These are phyloP conservation scores for Suillus ampliporus DNA, from an alignment of 768 basidiomycete species.

Conservation along the genomic window DNA sequence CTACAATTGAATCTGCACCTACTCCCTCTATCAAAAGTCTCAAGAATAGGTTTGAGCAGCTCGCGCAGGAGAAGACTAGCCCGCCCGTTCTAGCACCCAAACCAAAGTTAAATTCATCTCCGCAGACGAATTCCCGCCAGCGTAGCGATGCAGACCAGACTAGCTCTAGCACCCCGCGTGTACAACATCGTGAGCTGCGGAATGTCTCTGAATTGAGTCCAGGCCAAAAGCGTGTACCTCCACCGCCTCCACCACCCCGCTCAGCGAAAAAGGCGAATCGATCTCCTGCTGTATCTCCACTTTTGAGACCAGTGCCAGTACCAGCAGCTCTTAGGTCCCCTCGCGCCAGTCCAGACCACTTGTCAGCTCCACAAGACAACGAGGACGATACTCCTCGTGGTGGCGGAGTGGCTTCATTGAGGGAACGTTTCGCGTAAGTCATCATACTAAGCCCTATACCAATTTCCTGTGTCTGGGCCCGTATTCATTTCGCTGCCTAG, in stretches of 20 bases:
- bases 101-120: too few species aligned
- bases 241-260: slow-evolving; percentile 60
- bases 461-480: neutral
- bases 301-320: slow-evolving; percentile 56
- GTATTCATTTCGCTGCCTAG: slow-evolving; percentile 16
- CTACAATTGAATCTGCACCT: slow-evolving; percentile 57
- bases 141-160: too few species aligned
- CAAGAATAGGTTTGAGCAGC: slow-evolving; percentile 73
- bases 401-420: neutral
- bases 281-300: slow-evolving; percentile 51
- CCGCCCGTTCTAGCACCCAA: slow-evolving; percentile 10
- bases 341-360: slow-evolving; percentile 27
- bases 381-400: slow-evolving; percentile 19
- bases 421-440: neutral
- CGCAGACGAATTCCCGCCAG: neutral
- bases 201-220: slow-evolving; percentile 52
- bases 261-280: slow-evolving; percentile 40
- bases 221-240: slow-evolving; percentile 54
- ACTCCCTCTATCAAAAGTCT: slow-evolving; percentile 71
- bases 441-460: neutral
- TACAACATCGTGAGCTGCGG: slow-evolving; percentile 43
- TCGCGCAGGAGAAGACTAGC: slow-evolving; percentile 52
- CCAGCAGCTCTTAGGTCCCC: slow-evolving; percentile 35
- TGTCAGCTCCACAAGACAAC: slow-evolving; percentile 11
- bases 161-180: neutral